Evolutionary conservation across 2,329 filamentous ascomycete genomes (phyloP).

Genomic region (Coniochaeta ligniaria): DNA sequence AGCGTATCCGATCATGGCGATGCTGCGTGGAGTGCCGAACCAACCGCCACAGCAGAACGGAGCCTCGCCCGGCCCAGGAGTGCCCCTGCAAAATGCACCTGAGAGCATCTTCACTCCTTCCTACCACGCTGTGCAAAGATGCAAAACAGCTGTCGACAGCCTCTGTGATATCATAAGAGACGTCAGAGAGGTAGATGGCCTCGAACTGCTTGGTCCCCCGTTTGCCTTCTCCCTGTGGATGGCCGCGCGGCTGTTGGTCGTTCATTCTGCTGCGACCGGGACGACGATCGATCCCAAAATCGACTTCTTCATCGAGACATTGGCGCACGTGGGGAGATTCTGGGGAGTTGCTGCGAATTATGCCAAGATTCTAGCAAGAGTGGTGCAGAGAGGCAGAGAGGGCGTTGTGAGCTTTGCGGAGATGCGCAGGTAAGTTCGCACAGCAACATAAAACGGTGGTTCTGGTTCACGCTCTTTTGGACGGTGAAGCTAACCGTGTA

Average conservation of each 20-base stretch:
- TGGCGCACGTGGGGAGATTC: slow-evolving; percentile 31
- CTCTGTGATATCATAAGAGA: slow-evolving; percentile 34
- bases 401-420: slow-evolving; percentile 27
- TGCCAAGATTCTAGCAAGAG: slow-evolving; percentile 29
- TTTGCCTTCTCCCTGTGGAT: slow-evolving; percentile 39
- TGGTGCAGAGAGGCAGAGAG: slow-evolving; percentile 27
- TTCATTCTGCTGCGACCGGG: slow-evolving; percentile 31
- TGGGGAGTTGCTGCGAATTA: slow-evolving; percentile 37
- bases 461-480: neutral
- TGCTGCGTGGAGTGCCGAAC: slow-evolving; percentile 7
- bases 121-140: slow-evolving; percentile 36
- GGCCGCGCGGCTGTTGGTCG: slow-evolving; percentile 30
- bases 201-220: slow-evolving; percentile 33
- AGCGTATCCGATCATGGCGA: slow-evolving; percentile 28
- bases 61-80: neutral
- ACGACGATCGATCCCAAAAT: slow-evolving; percentile 26
- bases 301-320: slow-evolving; percentile 35
- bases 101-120: slow-evolving; percentile 32
- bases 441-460: neutral
- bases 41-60: neutral
- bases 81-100: neutral
- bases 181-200: slow-evolving; percentile 32
- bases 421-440: slow-evolving; percentile 30
- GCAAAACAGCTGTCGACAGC: slow-evolving; percentile 34
- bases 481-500: slow-evolving; percentile 5